These are phyloP conservation scores for Suhomyces atakaporum DNA, from an alignment of 1,139 yeast genomes.

Conservation along the genomic window DNA sequence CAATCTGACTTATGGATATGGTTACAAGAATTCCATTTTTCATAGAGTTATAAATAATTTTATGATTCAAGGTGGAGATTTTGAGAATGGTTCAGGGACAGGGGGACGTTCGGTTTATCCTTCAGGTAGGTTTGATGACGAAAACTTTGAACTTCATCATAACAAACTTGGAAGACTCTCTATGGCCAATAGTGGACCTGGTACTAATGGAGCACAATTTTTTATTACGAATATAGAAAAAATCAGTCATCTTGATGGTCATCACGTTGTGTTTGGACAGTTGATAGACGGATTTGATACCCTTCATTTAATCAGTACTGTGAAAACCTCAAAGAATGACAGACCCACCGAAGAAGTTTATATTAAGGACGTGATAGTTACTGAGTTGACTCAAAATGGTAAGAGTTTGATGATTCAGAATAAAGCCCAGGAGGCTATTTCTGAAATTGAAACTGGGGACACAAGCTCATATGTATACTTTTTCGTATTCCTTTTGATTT, in stretches of 20 bases:
- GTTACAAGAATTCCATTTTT: slow-evolving; percentile 33
- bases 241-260: slow-evolving; percentile 45
- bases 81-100: slow-evolving; percentile 27
- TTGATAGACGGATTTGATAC: slow-evolving; percentile 39
- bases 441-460: slow-evolving; percentile 3
- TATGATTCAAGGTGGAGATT: slow-evolving; percentile 47
- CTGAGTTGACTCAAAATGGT: slow-evolving; percentile 11
- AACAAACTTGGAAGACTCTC: slow-evolving; percentile 41
- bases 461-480: slow-evolving; percentile 20
- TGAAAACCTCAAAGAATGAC: slow-evolving; percentile 10
- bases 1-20: slow-evolving; percentile 35
- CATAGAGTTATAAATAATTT: slow-evolving; percentile 42
- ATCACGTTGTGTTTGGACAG: slow-evolving; percentile 60
- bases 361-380: slow-evolving; percentile 25
- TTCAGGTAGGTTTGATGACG: slow-evolving; percentile 35
- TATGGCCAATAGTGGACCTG: slow-evolving; percentile 46
- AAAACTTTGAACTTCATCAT: slow-evolving; percentile 37
- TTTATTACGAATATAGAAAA: slow-evolving; percentile 36
- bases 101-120: slow-evolving; percentile 37
- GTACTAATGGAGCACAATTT: slow-evolving; percentile 46
- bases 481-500: slow-evolving; percentile 18
- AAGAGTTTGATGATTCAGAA: background rate
- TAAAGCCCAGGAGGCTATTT: background rate
- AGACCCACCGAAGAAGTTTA: slow-evolving; percentile 18
- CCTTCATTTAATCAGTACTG: slow-evolving; percentile 18